Percentiles rank a stretch among this genome's conserved stretches.
Conservation (phyloP, 73 alveolate species). For the Paramecium octaurelia region DNA sequence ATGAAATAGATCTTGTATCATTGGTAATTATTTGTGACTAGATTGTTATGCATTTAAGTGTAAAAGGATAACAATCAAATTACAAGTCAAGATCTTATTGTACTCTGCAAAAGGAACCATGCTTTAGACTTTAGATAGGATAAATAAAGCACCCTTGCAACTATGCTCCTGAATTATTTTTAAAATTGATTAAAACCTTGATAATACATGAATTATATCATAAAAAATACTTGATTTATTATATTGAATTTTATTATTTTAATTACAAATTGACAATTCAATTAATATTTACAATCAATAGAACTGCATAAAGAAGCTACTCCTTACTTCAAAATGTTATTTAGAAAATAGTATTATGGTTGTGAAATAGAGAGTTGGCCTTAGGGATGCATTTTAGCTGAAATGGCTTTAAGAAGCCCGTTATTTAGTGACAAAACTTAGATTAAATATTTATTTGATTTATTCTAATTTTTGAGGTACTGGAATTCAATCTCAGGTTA, state of each 20-base stretch:
- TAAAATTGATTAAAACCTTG: background rate
- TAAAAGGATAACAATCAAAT: background rate
- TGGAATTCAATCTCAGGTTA: constrained; percentile 56
- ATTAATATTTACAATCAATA: too few relatives aligned
- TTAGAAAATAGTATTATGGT: constrained; percentile 83
- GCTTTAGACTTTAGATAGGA: background rate
- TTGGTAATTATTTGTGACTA: background rate
- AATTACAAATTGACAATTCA: background rate
- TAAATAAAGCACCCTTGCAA: background rate
- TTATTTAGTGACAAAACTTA: constrained; percentile 89
- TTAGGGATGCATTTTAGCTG: constrained; percentile 93
- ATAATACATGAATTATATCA: background rate
- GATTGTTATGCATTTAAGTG: background rate
- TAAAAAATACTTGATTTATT: background rate
- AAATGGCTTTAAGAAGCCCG: constrained; percentile 84
- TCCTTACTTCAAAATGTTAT: constrained; percentile 61
- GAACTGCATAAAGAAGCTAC: background rate
- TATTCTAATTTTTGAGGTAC: constrained; percentile 67
- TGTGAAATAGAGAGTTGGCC: constrained; percentile 95
- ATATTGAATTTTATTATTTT: too few relatives aligned
- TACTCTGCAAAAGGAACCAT: background rate
- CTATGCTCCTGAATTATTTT: background rate
- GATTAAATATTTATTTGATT: constrained; percentile 79
- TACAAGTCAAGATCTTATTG: background rate
- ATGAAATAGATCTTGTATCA: background rate